These are phyloP conservation scores for Tuber microsphaerosporum DNA, from an alignment of 495 filamentous ascomycete genomes.

Conservation along the genomic window DNA sequence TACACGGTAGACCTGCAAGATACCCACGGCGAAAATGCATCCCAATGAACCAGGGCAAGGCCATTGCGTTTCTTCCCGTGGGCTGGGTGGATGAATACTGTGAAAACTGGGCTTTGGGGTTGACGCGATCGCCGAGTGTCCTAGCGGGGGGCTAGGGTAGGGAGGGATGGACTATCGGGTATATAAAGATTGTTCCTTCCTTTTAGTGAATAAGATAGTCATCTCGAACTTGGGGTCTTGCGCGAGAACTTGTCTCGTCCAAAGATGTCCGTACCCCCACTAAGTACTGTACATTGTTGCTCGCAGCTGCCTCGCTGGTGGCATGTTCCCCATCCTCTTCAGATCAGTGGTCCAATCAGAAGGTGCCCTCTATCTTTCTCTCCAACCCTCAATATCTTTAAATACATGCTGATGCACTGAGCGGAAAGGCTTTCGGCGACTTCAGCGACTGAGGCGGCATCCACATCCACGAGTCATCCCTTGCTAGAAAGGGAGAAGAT, in stretches of 20 bases:
- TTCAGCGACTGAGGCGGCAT: slow-evolving; percentile 19
- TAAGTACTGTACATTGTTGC: not conserved
- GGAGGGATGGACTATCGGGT: not conserved
- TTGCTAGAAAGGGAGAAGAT: slow-evolving; percentile 10
- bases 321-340: slow-evolving; percentile 13
- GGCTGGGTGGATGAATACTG: slow-evolving; percentile 15
- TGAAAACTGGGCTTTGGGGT: slow-evolving; percentile 11
- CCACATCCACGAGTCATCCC: slow-evolving; percentile 22
- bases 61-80: slow-evolving; percentile 3
- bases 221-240: not conserved
- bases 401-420: not conserved
- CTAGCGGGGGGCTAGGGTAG: not conserved
- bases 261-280: not conserved
- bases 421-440: slow-evolving; percentile 22
- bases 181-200: slow-evolving; percentile 13
- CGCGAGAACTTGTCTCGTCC: not conserved
- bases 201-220: not conserved
- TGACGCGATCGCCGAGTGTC: slow-evolving; percentile 7
- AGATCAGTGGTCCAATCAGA: slow-evolving; percentile 21
- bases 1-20: not conserved
- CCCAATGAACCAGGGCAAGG: not conserved
- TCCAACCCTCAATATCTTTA: not conserved
- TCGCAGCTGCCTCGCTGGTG: not conserved
- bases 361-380: slow-evolving; percentile 4
- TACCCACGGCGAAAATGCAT: not conserved